Percentiles rank a stretch among this genome's conserved stretches.
Evolutionary conservation across 495 filamentous ascomycete species (phyloP).

Genomic region (Xylaria venustula): DNA sequence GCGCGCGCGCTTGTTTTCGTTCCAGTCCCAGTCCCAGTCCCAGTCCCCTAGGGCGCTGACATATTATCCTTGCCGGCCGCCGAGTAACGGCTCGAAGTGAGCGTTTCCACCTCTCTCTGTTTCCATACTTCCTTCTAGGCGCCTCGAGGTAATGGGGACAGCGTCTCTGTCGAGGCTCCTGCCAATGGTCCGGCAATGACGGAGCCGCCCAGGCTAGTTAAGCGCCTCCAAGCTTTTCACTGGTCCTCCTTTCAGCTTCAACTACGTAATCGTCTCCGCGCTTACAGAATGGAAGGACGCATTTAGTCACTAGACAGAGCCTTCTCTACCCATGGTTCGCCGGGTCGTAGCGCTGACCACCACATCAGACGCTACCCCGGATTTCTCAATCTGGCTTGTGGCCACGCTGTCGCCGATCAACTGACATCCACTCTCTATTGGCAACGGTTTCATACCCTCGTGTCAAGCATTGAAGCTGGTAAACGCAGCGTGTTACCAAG

Average conservation of each 20-base stretch:
- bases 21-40: background rate
- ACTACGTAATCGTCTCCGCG: slow-evolving; percentile 2
- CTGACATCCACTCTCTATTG: background rate
- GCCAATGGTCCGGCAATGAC: slow-evolving; percentile 2
- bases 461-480: background rate
- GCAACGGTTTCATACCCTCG: background rate
- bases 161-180: background rate
- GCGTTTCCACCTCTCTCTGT: background rate
- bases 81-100: background rate
- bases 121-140: background rate
- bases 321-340: background rate
- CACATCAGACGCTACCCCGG: slow-evolving; percentile 1
- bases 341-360: background rate
- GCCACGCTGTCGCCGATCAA: background rate
- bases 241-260: background rate
- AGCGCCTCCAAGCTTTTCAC: slow-evolving; percentile 10
- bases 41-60: too few relatives aligned
- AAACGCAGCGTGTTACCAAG: background rate
- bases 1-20: slow-evolving; percentile 6
- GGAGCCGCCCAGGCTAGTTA: slow-evolving; percentile 7
- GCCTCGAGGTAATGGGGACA: background rate
- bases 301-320: background rate
- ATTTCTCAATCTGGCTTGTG: slow-evolving; percentile 3
- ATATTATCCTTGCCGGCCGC: background rate
- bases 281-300: background rate